Percentiles rank a stretch among this genome's conserved stretches.
phyloP scores from a whole-genome alignment of 1,284 basidiomycete species.

The Cryptococcus amylolentus region DNA sequence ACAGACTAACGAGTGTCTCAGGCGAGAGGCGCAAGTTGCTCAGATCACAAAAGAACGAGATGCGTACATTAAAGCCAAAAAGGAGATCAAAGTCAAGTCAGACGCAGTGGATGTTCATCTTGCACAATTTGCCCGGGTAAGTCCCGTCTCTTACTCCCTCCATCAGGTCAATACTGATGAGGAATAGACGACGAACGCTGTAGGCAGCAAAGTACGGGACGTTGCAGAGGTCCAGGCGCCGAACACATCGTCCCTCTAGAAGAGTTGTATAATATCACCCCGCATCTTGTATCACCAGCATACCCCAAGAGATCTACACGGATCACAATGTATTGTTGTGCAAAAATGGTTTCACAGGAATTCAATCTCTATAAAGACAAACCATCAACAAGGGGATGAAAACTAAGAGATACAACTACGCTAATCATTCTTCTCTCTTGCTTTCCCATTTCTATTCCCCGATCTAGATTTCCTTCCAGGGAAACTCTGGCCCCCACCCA shows the following conservation, averaged over 20 bases:
- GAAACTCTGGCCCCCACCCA: not conserved
- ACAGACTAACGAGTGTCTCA: conserved; percentile 1
- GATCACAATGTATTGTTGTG: no score
- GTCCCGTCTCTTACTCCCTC: conserved; percentile 1
- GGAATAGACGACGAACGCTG: conserved; percentile 25
- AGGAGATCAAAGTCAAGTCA: conserved; percentile 39
- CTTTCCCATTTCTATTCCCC: conserved; percentile 4
- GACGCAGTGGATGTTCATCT: conserved; percentile 37
- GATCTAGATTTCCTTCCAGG: not conserved
- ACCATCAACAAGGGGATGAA: not conserved
- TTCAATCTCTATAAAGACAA: not conserved
- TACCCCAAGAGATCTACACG: no score
- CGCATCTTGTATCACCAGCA: no score
- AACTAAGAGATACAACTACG: not conserved
- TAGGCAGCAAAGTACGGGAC: conserved; percentile 20
- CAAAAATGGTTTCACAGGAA: no score
- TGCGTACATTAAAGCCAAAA: conserved; percentile 30
- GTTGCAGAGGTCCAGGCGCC: conserved; percentile 15
- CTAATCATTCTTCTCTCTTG: conserved; percentile 14
- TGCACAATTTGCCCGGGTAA: conserved; percentile 34
- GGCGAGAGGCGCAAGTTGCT: conserved; percentile 29
- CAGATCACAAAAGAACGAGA: conserved; percentile 38
- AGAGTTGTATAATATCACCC: not conserved
- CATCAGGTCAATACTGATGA: not conserved
- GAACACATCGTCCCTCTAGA: not conserved